Conservation (phyloP, 495 filamentous ascomycete genomes). For the Chlorociboria aeruginascens region DNA sequence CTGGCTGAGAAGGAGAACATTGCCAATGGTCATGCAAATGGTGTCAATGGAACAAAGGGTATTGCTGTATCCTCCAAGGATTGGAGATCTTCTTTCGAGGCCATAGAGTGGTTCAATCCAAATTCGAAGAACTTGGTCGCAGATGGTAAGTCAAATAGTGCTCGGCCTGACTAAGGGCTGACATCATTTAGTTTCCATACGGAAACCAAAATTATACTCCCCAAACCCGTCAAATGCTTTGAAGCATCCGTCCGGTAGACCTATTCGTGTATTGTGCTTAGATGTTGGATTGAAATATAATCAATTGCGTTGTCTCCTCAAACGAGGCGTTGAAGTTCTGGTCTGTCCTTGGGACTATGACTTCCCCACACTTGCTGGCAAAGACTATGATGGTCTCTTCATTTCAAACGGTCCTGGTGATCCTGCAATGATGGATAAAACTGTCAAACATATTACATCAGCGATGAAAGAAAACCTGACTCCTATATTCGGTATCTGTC, state of each 20-base stretch:
- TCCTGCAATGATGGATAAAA: constrained; percentile 66
- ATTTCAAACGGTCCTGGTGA: constrained; percentile 97
- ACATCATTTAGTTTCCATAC: constrained; percentile 63
- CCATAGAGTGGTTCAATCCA: constrained; percentile 78
- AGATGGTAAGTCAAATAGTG: constrained; percentile 58
- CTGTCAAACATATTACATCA: constrained; percentile 61
- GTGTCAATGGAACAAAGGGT: constrained; percentile 21
- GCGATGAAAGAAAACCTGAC: constrained; percentile 63
- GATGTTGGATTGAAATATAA: constrained; percentile 98
- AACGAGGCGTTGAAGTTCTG: constrained; percentile 84
- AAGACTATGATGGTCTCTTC: constrained; percentile 90
- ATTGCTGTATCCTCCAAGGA: constrained; percentile 24
- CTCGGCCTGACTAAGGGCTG: constrained; percentile 12
- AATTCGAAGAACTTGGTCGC: constrained; percentile 84
- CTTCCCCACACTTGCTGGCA: constrained; percentile 58
- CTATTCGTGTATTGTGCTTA: constrained; percentile 76
- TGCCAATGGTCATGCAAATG: constrained; percentile 34
- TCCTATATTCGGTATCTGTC: constrained; percentile 92
- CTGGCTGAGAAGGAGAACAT: constrained; percentile 52
- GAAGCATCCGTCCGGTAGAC: constrained; percentile 77
- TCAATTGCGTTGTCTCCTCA: constrained; percentile 84
- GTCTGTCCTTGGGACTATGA: constrained; percentile 95
- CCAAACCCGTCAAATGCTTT: constrained; percentile 52
- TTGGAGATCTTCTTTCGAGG: constrained; percentile 61
- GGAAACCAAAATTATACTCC: constrained; percentile 66